A percentile compares a stretch with the other conserved stretches of the same genome.
phyloP scores from a whole-genome alignment of 768 basidiomycete species.

The Boletus tomentosulus region DNA sequence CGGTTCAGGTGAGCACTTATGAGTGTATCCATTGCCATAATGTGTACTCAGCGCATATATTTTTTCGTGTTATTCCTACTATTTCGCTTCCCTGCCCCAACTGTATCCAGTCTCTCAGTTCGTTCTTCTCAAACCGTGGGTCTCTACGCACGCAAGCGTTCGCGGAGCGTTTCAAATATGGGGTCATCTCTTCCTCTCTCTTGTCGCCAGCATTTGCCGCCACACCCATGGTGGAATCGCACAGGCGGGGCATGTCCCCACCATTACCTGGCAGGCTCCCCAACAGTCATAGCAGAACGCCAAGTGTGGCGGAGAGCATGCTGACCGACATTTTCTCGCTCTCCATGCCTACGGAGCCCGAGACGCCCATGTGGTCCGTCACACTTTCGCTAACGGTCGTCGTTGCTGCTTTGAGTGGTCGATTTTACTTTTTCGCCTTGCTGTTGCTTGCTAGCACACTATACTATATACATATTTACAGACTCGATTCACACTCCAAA shows the following conservation, averaged over 20 bases:
- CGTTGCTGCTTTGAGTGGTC: constrained; percentile 40
- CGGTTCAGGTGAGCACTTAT: constrained; percentile 36
- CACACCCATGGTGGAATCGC: constrained; percentile 29
- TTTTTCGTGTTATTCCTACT: not conserved
- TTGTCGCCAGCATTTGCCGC: constrained; percentile 55
- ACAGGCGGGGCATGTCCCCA: constrained; percentile 32
- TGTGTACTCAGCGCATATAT: constrained; percentile 7
- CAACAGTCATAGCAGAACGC: constrained; percentile 36
- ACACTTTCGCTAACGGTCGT: constrained; percentile 37
- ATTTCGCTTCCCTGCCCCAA: not conserved
- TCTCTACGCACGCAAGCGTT: constrained; percentile 46
- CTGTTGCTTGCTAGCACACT: constrained; percentile 36
- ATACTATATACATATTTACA: constrained; percentile 39
- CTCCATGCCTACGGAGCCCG: constrained; percentile 33
- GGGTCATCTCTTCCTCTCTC: constrained; percentile 74
- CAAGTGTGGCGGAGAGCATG: constrained; percentile 35
- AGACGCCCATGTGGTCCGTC: constrained; percentile 35
- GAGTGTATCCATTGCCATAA: constrained; percentile 11
- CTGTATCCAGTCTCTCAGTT: constrained; percentile 35
- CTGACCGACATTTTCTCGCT: constrained; percentile 21
- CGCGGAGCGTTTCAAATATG: constrained; percentile 80
- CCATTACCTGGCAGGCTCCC: constrained; percentile 46
- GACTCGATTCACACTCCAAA: constrained; percentile 28
- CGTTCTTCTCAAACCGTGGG: constrained; percentile 35
- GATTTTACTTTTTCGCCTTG: constrained; percentile 40